phyloP scores from a whole-genome alignment of 2,329 filamentous ascomycete species.

The Xylariaceae sp. region DNA sequence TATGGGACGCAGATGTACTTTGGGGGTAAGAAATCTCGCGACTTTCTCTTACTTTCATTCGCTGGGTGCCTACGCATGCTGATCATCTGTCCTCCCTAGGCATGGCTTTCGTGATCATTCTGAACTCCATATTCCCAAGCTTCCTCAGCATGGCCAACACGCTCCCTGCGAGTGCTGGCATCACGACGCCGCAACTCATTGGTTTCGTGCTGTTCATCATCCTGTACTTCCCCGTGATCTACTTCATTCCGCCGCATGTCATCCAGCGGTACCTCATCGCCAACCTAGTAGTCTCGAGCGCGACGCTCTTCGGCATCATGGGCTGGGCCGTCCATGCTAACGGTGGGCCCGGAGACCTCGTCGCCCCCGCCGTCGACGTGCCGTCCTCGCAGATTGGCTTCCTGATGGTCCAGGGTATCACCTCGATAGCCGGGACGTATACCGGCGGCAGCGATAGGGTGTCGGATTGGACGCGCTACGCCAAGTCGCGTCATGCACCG shows the following conservation, averaged over 20 bases:
- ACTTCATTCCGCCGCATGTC: conserved; percentile 8
- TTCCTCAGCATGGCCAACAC: conserved; percentile 11
- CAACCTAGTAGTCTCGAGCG: conserved; percentile 8
- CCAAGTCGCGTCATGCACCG: conserved; percentile 6
- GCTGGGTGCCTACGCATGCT: no score
- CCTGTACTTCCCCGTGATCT: conserved; percentile 11
- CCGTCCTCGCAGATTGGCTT: conserved; percentile 6
- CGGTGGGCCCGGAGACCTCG: conserved; percentile 7
- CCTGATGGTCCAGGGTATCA: conserved; percentile 10
- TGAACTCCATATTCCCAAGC: conserved; percentile 9
- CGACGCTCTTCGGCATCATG: conserved; percentile 10
- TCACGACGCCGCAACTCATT: conserved; percentile 28
- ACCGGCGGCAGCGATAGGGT: conserved; percentile 8
- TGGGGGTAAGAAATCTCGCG: conserved; percentile 8
- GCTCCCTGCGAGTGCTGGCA: conserved; percentile 11
- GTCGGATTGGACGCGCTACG: conserved; percentile 11
- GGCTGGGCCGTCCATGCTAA: conserved; percentile 10
- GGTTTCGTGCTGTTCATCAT: conserved; percentile 13
- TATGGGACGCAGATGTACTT: conserved; percentile 14
- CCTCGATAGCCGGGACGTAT: conserved; percentile 9
- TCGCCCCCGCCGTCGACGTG: conserved; percentile 5
- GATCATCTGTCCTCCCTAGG: not conserved
- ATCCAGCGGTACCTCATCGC: conserved; percentile 6
- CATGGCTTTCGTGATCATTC: conserved; percentile 12
- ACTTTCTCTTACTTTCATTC: no score